A percentile compares a stretch with the other conserved stretches of the same genome.
Evolutionary conservation across 805 yeast species (phyloP).

Genomic region (Myxozyma monticola): DNA sequence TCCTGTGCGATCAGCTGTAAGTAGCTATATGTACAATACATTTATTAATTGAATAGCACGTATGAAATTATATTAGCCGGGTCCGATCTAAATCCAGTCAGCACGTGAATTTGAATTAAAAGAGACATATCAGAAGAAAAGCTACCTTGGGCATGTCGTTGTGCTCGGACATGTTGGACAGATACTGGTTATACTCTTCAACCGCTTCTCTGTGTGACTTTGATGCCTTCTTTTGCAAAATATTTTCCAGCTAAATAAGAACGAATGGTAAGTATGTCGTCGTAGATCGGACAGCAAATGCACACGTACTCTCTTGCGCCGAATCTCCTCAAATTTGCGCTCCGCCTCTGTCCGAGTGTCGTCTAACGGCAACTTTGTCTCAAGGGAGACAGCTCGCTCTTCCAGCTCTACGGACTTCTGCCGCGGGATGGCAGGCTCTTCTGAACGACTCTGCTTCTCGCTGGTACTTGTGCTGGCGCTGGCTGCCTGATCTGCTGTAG

Average conservation of each 20-base stretch:
- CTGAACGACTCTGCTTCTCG: not conserved
- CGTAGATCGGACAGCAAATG: not conserved
- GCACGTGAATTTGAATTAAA: not conserved
- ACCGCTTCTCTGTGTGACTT: constrained; percentile 32
- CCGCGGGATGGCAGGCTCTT: no score
- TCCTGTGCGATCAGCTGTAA: no score
- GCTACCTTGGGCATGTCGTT: constrained; percentile 36
- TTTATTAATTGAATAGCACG: not conserved
- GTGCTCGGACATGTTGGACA: constrained; percentile 32
- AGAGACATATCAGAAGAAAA: not conserved
- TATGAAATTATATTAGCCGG: constrained; percentile 13
- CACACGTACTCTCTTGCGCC: constrained; percentile 32
- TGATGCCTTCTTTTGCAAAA: constrained; percentile 27
- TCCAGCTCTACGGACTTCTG: constrained; percentile 1
- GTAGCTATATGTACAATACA: not conserved
- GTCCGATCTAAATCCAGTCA: constrained; percentile 17
- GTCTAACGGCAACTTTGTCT: no score
- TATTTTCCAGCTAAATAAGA: constrained; percentile 30
- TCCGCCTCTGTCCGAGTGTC: constrained; percentile 30
- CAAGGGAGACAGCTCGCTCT: no score
- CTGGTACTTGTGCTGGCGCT: not conserved
- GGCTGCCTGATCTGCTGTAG: not conserved
- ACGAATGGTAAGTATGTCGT: not conserved
- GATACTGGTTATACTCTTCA: constrained; percentile 34
- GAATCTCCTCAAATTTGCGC: constrained; percentile 31